Conservation (phyloP, 306 rosid genomes). For the Amphicarpaea edgeworthii region DNA sequence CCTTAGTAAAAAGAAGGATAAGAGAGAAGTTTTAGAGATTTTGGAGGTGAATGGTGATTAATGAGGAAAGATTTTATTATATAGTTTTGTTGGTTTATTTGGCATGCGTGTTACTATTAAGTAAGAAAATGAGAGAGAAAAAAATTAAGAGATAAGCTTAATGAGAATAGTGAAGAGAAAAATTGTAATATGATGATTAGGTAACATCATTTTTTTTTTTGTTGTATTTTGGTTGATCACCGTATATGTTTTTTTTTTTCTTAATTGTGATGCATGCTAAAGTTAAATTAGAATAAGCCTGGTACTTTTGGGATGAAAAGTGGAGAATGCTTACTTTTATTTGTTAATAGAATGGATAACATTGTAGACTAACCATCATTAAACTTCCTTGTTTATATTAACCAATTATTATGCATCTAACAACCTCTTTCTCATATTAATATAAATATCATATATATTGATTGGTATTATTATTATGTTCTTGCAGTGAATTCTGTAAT, state of each 20-base stretch:
- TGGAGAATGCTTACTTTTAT: constrained; percentile 22
- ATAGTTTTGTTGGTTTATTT: no score
- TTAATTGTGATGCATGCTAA: not conserved
- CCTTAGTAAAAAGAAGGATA: not conserved
- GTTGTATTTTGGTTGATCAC: not conserved
- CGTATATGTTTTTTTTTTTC: not conserved
- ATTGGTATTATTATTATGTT: constrained; percentile 17
- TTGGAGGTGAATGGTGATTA: not conserved
- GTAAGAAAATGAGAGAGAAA: not conserved
- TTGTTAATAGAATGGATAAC: constrained; percentile 48
- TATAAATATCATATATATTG: not conserved
- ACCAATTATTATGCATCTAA: not conserved
- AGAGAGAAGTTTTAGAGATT: constrained; percentile 1
- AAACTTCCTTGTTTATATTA: not conserved
- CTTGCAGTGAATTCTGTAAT: constrained; percentile 83
- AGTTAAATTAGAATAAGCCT: not conserved
- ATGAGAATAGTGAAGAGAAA: not conserved
- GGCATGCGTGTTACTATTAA: no score
- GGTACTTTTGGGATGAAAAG: not conserved
- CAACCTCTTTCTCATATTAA: not conserved
- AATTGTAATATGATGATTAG: constrained; percentile 4
- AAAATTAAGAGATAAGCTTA: not conserved
- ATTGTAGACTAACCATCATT: not conserved
- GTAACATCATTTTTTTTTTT: not conserved
- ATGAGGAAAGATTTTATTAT: not conserved